phyloP scores from a whole-genome alignment of 2,329 filamentous ascomycete genomes.

The Bipolaris sorokiniana region DNA sequence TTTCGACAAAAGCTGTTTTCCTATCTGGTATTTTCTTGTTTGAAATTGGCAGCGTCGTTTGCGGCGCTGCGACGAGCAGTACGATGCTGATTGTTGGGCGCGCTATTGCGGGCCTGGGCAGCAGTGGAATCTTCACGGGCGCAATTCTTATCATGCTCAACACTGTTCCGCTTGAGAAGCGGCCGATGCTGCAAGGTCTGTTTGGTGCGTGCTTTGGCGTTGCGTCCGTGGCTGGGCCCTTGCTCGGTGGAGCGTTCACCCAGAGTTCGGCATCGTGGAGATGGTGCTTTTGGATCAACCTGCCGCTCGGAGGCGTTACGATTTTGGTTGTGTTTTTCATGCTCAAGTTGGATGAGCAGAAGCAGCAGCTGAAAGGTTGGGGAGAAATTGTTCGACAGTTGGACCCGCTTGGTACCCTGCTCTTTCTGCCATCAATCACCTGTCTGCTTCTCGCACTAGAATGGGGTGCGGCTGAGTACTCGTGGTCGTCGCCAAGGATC shows the following conservation, averaged over 20 bases:
- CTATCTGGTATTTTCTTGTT: slow-evolving; percentile 55
- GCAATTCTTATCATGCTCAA: slow-evolving; percentile 44
- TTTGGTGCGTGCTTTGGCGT: slow-evolving; percentile 50
- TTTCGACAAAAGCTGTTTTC: slow-evolving; percentile 58
- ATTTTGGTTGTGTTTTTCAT: slow-evolving; percentile 42
- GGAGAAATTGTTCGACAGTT: slow-evolving; percentile 48
- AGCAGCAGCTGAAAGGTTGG: slow-evolving; percentile 33
- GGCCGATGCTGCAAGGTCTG: slow-evolving; percentile 51
- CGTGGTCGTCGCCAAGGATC: slow-evolving; percentile 51
- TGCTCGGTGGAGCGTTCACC: slow-evolving; percentile 54
- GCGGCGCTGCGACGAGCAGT: slow-evolving; percentile 52
- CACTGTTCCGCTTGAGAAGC: slow-evolving; percentile 49
- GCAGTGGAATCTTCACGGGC: slow-evolving; percentile 43
- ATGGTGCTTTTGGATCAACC: slow-evolving; percentile 59
- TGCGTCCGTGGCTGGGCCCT: slow-evolving; percentile 52
- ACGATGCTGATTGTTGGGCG: slow-evolving; percentile 41
- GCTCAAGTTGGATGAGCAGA: slow-evolving; percentile 42
- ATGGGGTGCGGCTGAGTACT: slow-evolving; percentile 55
- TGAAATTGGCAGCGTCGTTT: slow-evolving; percentile 61
- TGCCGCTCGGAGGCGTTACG: slow-evolving; percentile 58
- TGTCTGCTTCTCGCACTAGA: slow-evolving; percentile 56
- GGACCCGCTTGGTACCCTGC: slow-evolving; percentile 51
- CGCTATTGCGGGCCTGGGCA: slow-evolving; percentile 40
- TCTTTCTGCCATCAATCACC: slow-evolving; percentile 53
- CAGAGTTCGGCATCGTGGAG: slow-evolving; percentile 52